Conservation (phyloP, 768 basidiomycete species). For the Mycena pura region DNA sequence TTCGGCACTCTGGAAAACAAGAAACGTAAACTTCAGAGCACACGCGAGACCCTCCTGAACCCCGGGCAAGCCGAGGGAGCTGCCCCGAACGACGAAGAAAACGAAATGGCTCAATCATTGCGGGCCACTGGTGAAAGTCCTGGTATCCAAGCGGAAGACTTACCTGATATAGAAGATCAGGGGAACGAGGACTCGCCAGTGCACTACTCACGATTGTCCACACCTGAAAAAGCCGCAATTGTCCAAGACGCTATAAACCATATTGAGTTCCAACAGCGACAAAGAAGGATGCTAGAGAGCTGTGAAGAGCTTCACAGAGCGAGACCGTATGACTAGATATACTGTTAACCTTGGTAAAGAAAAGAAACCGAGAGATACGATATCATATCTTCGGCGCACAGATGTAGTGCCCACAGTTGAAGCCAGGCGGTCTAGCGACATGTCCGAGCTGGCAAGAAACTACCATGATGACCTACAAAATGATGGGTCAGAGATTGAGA, state of each 20-base stretch:
- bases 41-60: too few relatives aligned
- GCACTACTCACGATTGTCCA: too few relatives aligned
- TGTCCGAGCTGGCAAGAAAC: constrained; percentile 6
- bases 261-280: neutral
- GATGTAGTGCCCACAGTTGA: neutral
- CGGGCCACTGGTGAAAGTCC: too few relatives aligned
- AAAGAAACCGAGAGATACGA: neutral
- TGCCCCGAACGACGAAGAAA: too few relatives aligned
- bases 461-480: constrained; percentile 14
- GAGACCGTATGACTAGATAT: constrained; percentile 5
- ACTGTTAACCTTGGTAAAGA: neutral
- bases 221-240: neutral
- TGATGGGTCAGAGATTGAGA: neutral
- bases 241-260: neutral
- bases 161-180: neutral
- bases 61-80: too few relatives aligned
- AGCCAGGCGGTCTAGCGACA: neutral
- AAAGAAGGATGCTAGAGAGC: neutral
- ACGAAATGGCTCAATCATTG: too few relatives aligned
- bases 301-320: neutral
- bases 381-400: neutral
- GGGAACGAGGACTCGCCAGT: neutral
- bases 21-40: too few relatives aligned
- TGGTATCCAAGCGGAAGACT: neutral
- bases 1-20: too few relatives aligned